phyloP scores from a whole-genome alignment of 1,284 basidiomycete genomes.

The Tylopilus sp. region DNA sequence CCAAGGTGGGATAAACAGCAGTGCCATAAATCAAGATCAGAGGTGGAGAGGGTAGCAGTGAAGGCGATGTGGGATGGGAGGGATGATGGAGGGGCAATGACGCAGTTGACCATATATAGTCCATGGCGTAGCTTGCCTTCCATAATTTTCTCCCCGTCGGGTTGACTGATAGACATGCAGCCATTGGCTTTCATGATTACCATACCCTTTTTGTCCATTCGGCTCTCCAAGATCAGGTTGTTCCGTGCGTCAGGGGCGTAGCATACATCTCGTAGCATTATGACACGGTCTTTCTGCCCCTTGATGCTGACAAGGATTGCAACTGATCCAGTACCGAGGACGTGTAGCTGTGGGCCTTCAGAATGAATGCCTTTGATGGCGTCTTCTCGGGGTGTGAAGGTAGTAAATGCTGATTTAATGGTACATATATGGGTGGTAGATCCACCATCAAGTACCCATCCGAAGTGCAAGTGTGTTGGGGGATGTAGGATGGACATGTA shows the following conservation, averaged over 20 bases:
- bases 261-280: neutral
- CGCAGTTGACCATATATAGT: no score
- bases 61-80: no score
- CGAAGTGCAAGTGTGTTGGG: no score
- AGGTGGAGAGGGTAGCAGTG: no score
- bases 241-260: neutral
- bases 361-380: neutral
- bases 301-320: neutral
- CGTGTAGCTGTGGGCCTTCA: neutral
- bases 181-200: neutral
- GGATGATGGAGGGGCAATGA: no score
- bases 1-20: no score
- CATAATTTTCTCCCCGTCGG: neutral
- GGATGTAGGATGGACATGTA: no score
- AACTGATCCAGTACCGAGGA: neutral
- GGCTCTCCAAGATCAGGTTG: neutral
- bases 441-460: no score
- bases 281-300: neutral
- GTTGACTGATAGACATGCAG: neutral
- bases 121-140: neutral
- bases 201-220: neutral
- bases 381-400: neutral
- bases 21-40: no score
- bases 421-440: neutral
- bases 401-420: neutral